These are phyloP conservation scores for Pseudogymnoascus sp. DNA, from an alignment of 2,329 filamentous ascomycete genomes.

Conservation along the genomic window DNA sequence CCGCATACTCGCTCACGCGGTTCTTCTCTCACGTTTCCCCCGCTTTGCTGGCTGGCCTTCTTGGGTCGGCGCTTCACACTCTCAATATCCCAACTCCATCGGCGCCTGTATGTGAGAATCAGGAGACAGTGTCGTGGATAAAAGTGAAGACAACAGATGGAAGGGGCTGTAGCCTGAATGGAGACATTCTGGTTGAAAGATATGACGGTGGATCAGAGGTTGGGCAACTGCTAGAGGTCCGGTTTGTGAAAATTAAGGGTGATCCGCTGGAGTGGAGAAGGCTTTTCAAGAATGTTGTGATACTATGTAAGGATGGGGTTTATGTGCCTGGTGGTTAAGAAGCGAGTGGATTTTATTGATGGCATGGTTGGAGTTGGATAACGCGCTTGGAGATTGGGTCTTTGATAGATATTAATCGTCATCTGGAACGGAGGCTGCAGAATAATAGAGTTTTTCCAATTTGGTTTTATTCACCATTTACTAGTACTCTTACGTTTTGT, in stretches of 20 bases:
- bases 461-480: background rate
- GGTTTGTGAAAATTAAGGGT: conserved; percentile 90
- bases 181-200: conserved; percentile 65
- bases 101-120: conserved; percentile 33
- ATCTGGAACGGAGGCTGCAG: background rate
- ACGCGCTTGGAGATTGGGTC: background rate
- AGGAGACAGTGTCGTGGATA: conserved; percentile 44
- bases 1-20: conserved; percentile 74
- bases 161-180: conserved; percentile 62
- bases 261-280: conserved; percentile 94
- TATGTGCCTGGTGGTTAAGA: conserved; percentile 41
- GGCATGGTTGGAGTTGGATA: conserved; percentile 1
- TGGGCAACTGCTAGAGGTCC: conserved; percentile 59
- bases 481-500: background rate
- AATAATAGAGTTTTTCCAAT: background rate
- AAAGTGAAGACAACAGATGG: conserved; percentile 68
- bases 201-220: conserved; percentile 41
- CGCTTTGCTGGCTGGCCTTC: conserved; percentile 65
- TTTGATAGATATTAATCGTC: background rate
- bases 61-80: conserved; percentile 73
- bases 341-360: background rate
- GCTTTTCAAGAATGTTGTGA: conserved; percentile 92
- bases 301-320: conserved; percentile 79
- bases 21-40: conserved; percentile 82
- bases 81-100: conserved; percentile 66